Conservation (phyloP, 148 eudicot species). For the Rhododendron griersonianum region DNA sequence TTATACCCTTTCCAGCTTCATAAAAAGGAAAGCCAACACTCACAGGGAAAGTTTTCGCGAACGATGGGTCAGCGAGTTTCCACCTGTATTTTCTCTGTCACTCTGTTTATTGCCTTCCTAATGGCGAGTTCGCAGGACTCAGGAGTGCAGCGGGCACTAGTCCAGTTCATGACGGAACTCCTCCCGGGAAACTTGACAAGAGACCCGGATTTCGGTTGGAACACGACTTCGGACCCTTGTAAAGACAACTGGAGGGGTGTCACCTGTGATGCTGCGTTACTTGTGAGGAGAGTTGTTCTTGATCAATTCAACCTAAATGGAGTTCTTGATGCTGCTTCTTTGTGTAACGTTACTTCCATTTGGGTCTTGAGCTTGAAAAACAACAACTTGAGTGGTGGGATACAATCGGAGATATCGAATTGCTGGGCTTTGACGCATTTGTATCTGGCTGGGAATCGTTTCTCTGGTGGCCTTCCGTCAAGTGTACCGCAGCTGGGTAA, state of each 20-base stretch:
- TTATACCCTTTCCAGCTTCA: background rate
- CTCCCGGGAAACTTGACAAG: background rate
- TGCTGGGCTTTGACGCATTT: slow-evolving; percentile 29
- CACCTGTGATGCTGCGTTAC: background rate
- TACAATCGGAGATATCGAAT: slow-evolving; percentile 29
- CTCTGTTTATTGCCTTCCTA: slow-evolving; percentile 8
- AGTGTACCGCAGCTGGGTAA: slow-evolving; percentile 21
- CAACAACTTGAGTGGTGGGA: slow-evolving; percentile 32
- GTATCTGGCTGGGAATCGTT: slow-evolving; percentile 26
- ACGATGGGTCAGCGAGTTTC: background rate
- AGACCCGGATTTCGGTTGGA: slow-evolving; percentile 22
- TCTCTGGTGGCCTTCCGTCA: slow-evolving; percentile 32
- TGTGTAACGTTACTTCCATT: slow-evolving; percentile 23
- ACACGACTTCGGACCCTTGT: slow-evolving; percentile 13
- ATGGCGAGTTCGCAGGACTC: slow-evolving; percentile 14
- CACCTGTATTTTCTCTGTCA: background rate
- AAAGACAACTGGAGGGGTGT: slow-evolving; percentile 13
- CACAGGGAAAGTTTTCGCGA: background rate
- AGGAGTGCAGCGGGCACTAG: slow-evolving; percentile 21
- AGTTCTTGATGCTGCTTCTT: slow-evolving; percentile 25
- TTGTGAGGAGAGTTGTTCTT: slow-evolving; percentile 29
- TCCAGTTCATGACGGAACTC: slow-evolving; percentile 32
- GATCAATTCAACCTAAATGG: slow-evolving; percentile 24
- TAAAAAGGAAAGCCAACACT: background rate
- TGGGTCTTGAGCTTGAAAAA: slow-evolving; percentile 19